A percentile compares a stretch with the other conserved stretches of the same genome.
phyloP scores from a whole-genome alignment of 352 stramenopile genomes.

The Elongisporangium senticosum region DNA sequence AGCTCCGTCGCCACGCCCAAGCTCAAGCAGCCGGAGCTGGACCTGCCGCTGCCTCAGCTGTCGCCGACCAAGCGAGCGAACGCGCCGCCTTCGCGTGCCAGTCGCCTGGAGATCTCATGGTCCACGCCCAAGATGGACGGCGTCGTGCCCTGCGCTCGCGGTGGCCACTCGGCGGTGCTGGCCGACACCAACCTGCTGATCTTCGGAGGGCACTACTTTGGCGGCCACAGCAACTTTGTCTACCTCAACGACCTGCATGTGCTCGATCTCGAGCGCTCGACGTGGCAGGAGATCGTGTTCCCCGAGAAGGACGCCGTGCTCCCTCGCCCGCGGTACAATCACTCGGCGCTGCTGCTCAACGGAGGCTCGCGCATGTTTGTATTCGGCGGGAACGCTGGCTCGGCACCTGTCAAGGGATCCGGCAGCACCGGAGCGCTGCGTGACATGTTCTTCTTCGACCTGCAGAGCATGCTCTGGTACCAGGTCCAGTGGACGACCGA shows the following conservation, averaged over 20 bases:
- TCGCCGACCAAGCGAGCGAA: conserved; percentile 7
- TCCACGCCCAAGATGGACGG: conserved; percentile 50
- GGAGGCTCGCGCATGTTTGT: conserved; percentile 64
- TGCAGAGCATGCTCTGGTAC: conserved; percentile 77
- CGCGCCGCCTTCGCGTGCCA: conserved; percentile 15
- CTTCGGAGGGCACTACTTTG: conserved; percentile 89
- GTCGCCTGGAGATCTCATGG: conserved; percentile 55
- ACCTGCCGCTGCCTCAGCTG: too few species aligned
- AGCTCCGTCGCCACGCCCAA: too few species aligned
- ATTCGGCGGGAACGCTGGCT: conserved; percentile 39
- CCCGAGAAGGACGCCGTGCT: conserved; percentile 31
- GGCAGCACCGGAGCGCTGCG: conserved; percentile 36
- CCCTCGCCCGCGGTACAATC: conserved; percentile 79
- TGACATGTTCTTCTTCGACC: conserved; percentile 88
- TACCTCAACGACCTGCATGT: conserved; percentile 90
- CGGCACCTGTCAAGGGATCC: neutral
- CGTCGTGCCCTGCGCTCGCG: conserved; percentile 43
- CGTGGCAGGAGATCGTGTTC: conserved; percentile 65
- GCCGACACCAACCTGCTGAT: conserved; percentile 80
- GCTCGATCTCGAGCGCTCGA: conserved; percentile 78
- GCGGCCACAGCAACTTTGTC: conserved; percentile 72
- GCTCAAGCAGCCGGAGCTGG: too few species aligned
- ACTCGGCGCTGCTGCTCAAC: conserved; percentile 75
- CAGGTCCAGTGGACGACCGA: conserved; percentile 84
- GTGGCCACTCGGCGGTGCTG: conserved; percentile 64